These are phyloP conservation scores for Trichoderma afroharzianum DNA, from an alignment of 2,329 filamentous ascomycete genomes.

Conservation along the genomic window DNA sequence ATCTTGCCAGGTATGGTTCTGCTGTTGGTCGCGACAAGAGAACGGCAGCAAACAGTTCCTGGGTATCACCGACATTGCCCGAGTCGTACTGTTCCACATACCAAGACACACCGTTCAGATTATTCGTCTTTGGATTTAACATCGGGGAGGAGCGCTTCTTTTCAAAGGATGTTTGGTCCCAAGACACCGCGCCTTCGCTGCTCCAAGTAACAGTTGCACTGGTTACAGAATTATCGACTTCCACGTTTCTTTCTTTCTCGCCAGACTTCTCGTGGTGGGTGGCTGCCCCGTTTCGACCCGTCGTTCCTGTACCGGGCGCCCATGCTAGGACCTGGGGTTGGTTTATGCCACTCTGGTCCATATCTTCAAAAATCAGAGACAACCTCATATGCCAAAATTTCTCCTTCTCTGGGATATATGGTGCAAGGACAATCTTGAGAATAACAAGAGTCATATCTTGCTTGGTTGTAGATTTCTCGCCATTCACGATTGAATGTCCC, in stretches of 20 bases:
- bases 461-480: too few relatives aligned
- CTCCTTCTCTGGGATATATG: rapidly evolving
- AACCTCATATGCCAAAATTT: not conserved
- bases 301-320: too few relatives aligned
- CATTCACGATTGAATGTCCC: too few relatives aligned
- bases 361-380: not conserved
- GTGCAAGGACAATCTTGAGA: too few relatives aligned
- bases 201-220: not conserved
- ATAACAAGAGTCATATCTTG: too few relatives aligned
- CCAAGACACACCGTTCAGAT: not conserved
- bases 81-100: not conserved
- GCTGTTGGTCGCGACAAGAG: not conserved
- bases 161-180: rapidly evolving
- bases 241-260: not conserved
- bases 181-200: not conserved
- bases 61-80: not conserved
- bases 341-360: not conserved
- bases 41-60: not conserved
- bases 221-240: not conserved
- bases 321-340: not conserved
- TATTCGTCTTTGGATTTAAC: rapidly evolving
- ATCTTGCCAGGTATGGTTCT: not conserved
- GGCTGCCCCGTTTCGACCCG: rapidly evolving
- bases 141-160: rapidly evolving
- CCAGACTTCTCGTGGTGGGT: not conserved